Evolutionary conservation across 345 rosid genomes (phyloP), one percentile per base, ranked within the genome.

Genomic region (Ceriops zippeliana): DNA sequence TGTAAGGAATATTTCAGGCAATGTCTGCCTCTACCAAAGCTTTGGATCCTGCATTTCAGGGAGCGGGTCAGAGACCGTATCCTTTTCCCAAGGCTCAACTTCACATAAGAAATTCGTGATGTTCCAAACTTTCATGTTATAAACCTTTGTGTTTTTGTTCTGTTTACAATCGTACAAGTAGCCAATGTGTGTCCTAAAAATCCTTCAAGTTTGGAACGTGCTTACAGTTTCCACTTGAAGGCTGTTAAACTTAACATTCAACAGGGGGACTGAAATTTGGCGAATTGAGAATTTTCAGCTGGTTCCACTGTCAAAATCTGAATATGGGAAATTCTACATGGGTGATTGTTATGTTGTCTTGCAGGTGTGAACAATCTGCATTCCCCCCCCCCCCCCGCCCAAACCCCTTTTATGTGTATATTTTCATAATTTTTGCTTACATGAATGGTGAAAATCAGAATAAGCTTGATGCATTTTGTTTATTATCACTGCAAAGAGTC

Each of bases 201-300:
- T 22, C 32, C 30, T n/a, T 52, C 42, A 38, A 53, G n/a, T 57
- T 5, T 38, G 42, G 30, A 22, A 22, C 32, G 60, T 62, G 72
- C 53, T 79, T 78, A 70, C 31, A 51, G 5, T 62, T 62, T 61
- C n/a, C 28, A 10, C 51, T 64, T 20, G 32, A 70, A 49, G 64
- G 54, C 65, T 79, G 84, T 84, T 75, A n/a, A 70, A 68, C 91
- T 86, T 90, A 81, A 96, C 91, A 66, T 80, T 78, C 53, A 66
- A 5, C 73, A 96, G 99, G 61, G 99, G 99, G 65, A 84, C 85
- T 80, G 99, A 96, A 68, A 92, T 90, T 65, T 96, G 99, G 99
- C 87, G 98, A 77, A 90, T 92, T 58, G 99, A 96, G 86, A 80
- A 96, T 75, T 96, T 96, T 83, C 90, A 84, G 77, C 97, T 96